Evolutionary conservation across 148 eudicot species (phyloP).

Genomic region (Spergularia bocconei): DNA sequence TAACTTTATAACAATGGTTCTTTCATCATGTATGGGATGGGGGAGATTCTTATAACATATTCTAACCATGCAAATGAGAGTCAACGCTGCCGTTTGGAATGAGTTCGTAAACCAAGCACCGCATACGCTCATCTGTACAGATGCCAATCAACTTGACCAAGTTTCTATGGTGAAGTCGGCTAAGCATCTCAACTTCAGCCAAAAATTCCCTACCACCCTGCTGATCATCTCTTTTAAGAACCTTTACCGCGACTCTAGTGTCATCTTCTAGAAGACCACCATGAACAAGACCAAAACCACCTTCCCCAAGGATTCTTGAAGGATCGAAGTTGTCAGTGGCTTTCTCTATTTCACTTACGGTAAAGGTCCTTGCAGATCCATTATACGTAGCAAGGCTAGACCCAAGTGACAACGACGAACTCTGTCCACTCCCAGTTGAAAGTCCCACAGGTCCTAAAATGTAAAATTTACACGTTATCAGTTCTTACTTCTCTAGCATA

Average conservation of each 20-base stretch:
- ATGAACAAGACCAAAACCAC: conserved; percentile 90
- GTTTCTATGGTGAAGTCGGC: conserved; percentile 92
- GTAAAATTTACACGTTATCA: conserved; percentile 4
- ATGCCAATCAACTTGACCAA: conserved; percentile 89
- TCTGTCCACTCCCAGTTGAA: conserved; percentile 58
- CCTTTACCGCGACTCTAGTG: conserved; percentile 74
- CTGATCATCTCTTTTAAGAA: conserved; percentile 86
- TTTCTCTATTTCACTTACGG: conserved; percentile 54
- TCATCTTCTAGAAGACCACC: conserved; percentile 75
- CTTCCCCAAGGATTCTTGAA: conserved; percentile 72
- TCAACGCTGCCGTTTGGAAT: conserved; percentile 90
- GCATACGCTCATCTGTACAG: conserved; percentile 65
- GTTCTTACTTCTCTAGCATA: not conserved
- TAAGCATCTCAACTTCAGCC: conserved; percentile 95
- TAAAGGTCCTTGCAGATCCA: conserved; percentile 78
- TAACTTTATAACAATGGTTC: not conserved
- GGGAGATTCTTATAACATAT: not conserved
- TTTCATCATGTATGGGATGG: not conserved
- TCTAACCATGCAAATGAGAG: conserved; percentile 86
- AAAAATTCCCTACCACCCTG: conserved; percentile 91
- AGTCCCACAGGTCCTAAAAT: conserved; percentile 48
- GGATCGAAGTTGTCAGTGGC: conserved; percentile 74
- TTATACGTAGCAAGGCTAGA: conserved; percentile 63
- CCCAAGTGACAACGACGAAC: conserved; percentile 58
- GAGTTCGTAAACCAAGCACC: conserved; percentile 83